Evolutionary conservation across 331 rosid species (phyloP).

Genomic region (Prunus yedoensis): DNA sequence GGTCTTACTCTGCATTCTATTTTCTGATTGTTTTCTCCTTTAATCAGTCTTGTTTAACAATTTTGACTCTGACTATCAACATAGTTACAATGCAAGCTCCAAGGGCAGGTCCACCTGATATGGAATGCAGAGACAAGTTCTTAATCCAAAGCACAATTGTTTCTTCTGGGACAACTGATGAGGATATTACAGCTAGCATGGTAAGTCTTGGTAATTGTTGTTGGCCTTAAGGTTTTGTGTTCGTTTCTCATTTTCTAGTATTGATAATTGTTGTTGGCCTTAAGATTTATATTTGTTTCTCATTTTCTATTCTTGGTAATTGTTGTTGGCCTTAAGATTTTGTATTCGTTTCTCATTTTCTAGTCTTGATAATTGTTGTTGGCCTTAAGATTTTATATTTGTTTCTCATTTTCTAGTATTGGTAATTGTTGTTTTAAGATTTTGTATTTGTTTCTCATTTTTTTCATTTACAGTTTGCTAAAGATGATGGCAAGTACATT

Average conservation of each 20-base stretch:
- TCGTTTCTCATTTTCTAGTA: slow-evolving; percentile 18
- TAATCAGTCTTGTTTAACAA: not conserved
- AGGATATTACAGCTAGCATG: slow-evolving; percentile 73
- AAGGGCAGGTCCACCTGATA: slow-evolving; percentile 48
- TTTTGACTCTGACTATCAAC: slow-evolving; percentile 26
- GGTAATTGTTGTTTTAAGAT: slow-evolving; percentile 12
- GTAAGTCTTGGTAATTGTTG: slow-evolving; percentile 34
- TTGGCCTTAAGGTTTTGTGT: slow-evolving; percentile 21
- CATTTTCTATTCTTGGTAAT: not conserved
- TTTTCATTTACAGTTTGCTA: slow-evolving; percentile 59
- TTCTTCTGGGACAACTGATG: slow-evolving; percentile 51
- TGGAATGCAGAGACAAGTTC: slow-evolving; percentile 88
- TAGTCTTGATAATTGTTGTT: not conserved
- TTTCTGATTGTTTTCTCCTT: slow-evolving; percentile 7
- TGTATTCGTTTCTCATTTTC: slow-evolving; percentile 22
- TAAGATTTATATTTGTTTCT: slow-evolving; percentile 27
- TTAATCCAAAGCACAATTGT: slow-evolving; percentile 78
- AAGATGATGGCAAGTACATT: slow-evolving; percentile 52
- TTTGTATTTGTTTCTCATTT: slow-evolving; percentile 25
- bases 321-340: slow-evolving; percentile 17
- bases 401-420: slow-evolving; percentile 16
- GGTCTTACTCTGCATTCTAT: not conserved
- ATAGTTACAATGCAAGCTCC: slow-evolving; percentile 91
- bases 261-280: slow-evolving; percentile 8
- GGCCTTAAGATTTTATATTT: slow-evolving; percentile 23